Evolutionary conservation across 305 asterid genomes (phyloP).

Genomic region (Solanum aculeatissimum): DNA sequence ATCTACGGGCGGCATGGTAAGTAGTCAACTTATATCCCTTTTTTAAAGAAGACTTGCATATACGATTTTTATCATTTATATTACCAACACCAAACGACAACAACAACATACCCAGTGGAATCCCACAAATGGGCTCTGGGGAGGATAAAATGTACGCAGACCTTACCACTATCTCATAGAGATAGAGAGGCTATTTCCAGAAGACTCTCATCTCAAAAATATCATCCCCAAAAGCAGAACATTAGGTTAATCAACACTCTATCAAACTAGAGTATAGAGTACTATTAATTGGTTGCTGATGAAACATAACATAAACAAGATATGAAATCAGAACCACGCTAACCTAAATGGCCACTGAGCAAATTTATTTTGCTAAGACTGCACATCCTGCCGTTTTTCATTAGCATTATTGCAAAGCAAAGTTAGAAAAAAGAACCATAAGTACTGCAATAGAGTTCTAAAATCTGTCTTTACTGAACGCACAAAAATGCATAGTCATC

Average conservation of each 20-base stretch:
- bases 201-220: no score
- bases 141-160: no score
- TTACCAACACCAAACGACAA: neutral
- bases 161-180: no score
- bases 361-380: neutral
- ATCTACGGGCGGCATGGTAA: constrained; percentile 38
- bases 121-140: no score
- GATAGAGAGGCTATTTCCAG: no score
- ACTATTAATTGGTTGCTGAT: neutral
- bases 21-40: constrained; percentile 1
- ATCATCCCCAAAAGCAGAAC: no score
- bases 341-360: neutral
- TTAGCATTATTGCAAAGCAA: neutral
- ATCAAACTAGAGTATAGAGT: neutral
- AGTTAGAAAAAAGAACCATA: neutral
- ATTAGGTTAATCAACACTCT: neutral
- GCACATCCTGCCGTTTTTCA: neutral
- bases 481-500: neutral
- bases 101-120: no score
- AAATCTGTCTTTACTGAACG: neutral
- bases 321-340: neutral
- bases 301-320: neutral
- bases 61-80: neutral
- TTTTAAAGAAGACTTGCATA: neutral
- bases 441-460: neutral